phyloP scores from a whole-genome alignment of 345 rosid species.

The Murraya koenigii region DNA sequence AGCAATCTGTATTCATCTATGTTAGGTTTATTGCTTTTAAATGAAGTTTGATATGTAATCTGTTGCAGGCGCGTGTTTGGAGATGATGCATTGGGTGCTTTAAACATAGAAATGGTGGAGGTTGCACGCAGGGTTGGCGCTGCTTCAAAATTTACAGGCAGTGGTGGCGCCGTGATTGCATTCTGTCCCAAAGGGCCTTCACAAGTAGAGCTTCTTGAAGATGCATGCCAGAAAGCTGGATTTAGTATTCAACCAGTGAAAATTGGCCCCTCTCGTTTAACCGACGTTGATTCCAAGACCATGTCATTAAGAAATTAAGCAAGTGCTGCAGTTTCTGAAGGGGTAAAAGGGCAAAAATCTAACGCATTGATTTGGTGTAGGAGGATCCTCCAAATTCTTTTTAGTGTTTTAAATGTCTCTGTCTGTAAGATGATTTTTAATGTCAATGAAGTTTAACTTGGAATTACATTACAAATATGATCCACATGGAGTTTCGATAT shows the following conservation, averaged over 20 bases:
- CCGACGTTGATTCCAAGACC: constrained; percentile 41
- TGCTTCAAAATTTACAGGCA: constrained; percentile 86
- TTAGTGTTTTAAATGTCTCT: neutral
- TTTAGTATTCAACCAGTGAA: constrained; percentile 58
- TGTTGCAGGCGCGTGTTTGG: constrained; percentile 73
- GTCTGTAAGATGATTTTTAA: too few relatives aligned
- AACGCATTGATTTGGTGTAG: neutral
- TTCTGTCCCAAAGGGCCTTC: constrained; percentile 69
- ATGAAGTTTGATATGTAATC: neutral
- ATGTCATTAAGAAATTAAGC: constrained; percentile 10
- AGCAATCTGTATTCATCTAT: neutral
- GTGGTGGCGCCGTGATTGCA: constrained; percentile 93
- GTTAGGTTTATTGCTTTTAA: neutral
- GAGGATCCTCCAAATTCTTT: neutral
- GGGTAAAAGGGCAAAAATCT: neutral
- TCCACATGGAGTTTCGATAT: too few relatives aligned
- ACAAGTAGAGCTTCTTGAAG: constrained; percentile 67
- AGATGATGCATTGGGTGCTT: constrained; percentile 64
- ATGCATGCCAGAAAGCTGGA: constrained; percentile 67
- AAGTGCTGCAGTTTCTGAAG: neutral
- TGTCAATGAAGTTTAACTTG: neutral
- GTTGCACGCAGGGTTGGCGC: constrained; percentile 74
- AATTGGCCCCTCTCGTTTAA: constrained; percentile 52
- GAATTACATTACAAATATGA: neutral
- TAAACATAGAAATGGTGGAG: constrained; percentile 92